Percentiles rank a stretch among this genome's conserved stretches.
Evolutionary conservation across 208 protist species (phyloP).

Genomic region (Trypanosoma lewisi): DNA sequence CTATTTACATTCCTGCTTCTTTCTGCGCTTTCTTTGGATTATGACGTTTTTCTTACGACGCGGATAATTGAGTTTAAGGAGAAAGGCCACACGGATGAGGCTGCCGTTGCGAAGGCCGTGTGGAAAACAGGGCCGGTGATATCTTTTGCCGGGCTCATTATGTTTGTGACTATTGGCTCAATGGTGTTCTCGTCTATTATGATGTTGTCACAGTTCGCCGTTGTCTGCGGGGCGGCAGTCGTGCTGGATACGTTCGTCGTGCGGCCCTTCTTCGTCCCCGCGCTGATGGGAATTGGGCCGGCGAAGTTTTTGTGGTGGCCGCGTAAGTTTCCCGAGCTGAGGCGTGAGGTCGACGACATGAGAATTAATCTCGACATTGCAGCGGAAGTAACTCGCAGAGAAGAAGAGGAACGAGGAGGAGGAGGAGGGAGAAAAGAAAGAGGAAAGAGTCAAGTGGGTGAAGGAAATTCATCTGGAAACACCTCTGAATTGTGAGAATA

Average conservation of each 20-base stretch:
- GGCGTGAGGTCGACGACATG: conserved; percentile 20
- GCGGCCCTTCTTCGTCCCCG: conserved; percentile 29
- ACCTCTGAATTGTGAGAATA: too few species aligned
- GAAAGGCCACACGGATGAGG: conserved; percentile 29
- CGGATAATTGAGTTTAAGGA: conserved; percentile 30
- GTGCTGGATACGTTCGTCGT: conserved; percentile 42
- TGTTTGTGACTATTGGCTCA: conserved; percentile 33
- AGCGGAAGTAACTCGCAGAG: neutral
- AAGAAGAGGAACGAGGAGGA: conserved; percentile 4
- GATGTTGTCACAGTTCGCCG: conserved; percentile 34
- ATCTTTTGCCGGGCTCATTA: conserved; percentile 35
- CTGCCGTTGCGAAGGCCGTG: conserved; percentile 28
- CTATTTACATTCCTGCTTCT: conserved; percentile 31
- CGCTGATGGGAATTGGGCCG: conserved; percentile 23
- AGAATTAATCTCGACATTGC: conserved; percentile 1
- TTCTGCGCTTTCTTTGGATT: conserved; percentile 32
- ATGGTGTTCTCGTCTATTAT: conserved; percentile 30
- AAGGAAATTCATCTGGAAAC: neutral
- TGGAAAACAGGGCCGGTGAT: conserved; percentile 31
- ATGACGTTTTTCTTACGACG: conserved; percentile 42
- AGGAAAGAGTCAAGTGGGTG: neutral
- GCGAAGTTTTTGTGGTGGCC: conserved; percentile 21
- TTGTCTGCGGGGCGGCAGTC: conserved; percentile 23
- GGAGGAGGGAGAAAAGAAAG: neutral
- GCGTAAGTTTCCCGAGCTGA: conserved; percentile 20